Percentiles rank a stretch among this genome's conserved stretches.
Conservation (phyloP, 768 basidiomycete genomes). For the Boletus rubescentipes region DNA sequence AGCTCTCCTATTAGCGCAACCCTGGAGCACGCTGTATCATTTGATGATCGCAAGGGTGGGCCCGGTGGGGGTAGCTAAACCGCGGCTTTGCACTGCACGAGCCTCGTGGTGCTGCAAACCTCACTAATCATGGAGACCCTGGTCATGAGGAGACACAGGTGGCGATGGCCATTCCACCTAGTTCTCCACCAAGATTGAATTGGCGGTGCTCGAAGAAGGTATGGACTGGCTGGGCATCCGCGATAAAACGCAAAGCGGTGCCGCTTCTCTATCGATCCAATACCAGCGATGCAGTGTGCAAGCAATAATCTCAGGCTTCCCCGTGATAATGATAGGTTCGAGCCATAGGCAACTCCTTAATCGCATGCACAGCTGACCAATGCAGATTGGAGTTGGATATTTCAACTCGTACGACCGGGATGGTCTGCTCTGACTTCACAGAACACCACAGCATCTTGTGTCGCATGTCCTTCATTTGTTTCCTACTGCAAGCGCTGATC, state of each 20-base stretch:
- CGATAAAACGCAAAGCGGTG: slow-evolving; percentile 19
- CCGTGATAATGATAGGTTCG: slow-evolving; percentile 1
- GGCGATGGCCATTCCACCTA: neutral
- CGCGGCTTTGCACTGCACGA: slow-evolving; percentile 5
- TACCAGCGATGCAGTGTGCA: slow-evolving; percentile 9
- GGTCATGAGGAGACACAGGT: neutral
- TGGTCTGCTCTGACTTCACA: neutral
- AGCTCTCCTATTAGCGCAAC: slow-evolving; percentile 12
- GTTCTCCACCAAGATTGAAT: neutral
- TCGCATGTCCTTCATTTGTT: neutral
- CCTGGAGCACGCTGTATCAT: slow-evolving; percentile 6
- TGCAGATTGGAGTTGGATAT: neutral
- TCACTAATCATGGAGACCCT: slow-evolving; percentile 1
- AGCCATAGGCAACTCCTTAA: slow-evolving; percentile 11
- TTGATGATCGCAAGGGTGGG: neutral
- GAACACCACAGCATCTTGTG: slow-evolving; percentile 15
- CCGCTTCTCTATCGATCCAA: slow-evolving; percentile 21
- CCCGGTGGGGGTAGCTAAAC: neutral
- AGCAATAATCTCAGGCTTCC: slow-evolving; percentile 10
- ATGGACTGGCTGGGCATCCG: neutral
- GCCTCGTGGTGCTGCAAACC: neutral
- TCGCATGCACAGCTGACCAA: neutral
- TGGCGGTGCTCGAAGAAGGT: slow-evolving; percentile 22
- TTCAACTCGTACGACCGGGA: slow-evolving; percentile 18
- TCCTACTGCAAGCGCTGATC: slow-evolving; percentile 3